Conservation (phyloP, 2,329 filamentous ascomycete genomes). For the Apiospora phragmitis region DNA sequence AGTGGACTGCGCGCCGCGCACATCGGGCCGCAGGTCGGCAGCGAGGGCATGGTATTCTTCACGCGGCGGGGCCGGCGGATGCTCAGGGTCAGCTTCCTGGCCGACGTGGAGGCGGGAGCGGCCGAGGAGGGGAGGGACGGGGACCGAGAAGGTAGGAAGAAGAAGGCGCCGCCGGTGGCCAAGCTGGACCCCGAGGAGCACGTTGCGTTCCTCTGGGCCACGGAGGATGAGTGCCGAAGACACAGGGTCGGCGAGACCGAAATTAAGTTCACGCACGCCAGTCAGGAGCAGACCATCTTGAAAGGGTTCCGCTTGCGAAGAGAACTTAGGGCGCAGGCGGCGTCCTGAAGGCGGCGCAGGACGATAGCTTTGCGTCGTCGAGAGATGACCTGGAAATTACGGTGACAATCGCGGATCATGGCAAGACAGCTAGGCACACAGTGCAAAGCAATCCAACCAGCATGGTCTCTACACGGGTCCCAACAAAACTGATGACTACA, state of each 20-base stretch:
- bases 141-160: too few species aligned
- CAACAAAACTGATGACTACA: not conserved
- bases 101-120: constrained; percentile 24
- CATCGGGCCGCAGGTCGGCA: constrained; percentile 24
- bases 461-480: not conserved
- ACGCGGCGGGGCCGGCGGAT: constrained; percentile 19
- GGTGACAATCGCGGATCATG: not conserved
- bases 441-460: not conserved
- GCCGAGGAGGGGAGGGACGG: constrained; percentile 4
- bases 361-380: not conserved
- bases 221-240: constrained; percentile 30
- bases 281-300: constrained; percentile 24
- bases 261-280: constrained; percentile 25
- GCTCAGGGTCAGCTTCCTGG: constrained; percentile 31
- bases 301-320: constrained; percentile 26
- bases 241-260: constrained; percentile 24
- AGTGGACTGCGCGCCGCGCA: constrained; percentile 31
- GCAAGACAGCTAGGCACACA: not conserved
- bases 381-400: not conserved
- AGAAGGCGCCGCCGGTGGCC: constrained; percentile 18
- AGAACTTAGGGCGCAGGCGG: not conserved
- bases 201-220: constrained; percentile 32
- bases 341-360: not conserved
- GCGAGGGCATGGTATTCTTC: constrained; percentile 19
- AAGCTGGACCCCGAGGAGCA: constrained; percentile 35